Conservation (phyloP, 495 filamentous ascomycete genomes). For the Rusavskia elegans region DNA sequence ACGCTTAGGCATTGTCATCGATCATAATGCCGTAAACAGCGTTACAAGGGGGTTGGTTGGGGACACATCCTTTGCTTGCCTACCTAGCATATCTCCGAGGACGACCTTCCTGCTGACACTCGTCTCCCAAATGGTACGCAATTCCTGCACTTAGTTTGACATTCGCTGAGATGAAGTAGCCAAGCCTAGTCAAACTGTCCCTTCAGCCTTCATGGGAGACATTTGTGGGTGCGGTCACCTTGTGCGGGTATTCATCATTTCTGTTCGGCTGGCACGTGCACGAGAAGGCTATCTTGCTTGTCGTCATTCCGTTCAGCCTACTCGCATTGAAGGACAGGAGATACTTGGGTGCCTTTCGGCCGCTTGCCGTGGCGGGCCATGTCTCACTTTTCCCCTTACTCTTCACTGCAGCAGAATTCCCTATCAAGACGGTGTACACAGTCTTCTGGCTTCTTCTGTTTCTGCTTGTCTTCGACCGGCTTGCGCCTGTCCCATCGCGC, state of each 20-base stretch:
- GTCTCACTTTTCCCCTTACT: constrained; percentile 90
- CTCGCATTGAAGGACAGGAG: constrained; percentile 85
- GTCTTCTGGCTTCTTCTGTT: constrained; percentile 83
- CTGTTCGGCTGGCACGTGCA: constrained; percentile 98
- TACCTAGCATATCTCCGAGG: constrained; percentile 69
- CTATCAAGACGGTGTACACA: constrained; percentile 85
- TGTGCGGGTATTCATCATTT: constrained; percentile 95
- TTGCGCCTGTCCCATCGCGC: constrained; percentile 64
- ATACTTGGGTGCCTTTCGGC: constrained; percentile 81
- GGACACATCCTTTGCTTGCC: constrained; percentile 86
- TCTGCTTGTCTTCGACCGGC: constrained; percentile 66
- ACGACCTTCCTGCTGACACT: constrained; percentile 73
- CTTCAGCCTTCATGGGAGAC: constrained; percentile 64
- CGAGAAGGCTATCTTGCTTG: constrained; percentile 87
- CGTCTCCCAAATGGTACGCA: constrained; percentile 55
- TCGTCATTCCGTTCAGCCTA: constrained; percentile 90
- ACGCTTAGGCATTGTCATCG: constrained; percentile 53
- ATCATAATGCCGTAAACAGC: constrained; percentile 60
- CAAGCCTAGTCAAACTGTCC: constrained; percentile 73
- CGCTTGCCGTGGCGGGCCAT: constrained; percentile 81
- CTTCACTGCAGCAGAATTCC: constrained; percentile 82
- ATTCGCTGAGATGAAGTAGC: constrained; percentile 21
- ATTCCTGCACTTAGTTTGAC: neutral
- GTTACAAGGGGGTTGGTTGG: constrained; percentile 87
- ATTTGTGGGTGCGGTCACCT: constrained; percentile 76